Percentiles rank a stretch among this genome's conserved stretches.
These are phyloP conservation scores for Kockiozyma suomiensis DNA, from an alignment of 805 yeast genomes.

Conservation along the genomic window DNA sequence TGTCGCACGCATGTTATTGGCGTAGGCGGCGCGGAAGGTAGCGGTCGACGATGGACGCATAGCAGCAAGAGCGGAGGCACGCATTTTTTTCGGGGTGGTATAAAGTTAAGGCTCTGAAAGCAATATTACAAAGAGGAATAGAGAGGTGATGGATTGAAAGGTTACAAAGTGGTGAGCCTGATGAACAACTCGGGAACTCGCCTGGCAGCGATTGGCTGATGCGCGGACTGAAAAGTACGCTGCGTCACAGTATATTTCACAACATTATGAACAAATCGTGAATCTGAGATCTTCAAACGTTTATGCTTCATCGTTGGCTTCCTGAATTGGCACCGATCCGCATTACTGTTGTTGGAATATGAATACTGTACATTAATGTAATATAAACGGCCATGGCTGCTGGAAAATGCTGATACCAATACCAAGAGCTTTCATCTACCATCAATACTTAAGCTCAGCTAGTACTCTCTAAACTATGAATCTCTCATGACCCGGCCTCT, in stretches of 20 bases:
- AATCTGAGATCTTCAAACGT: background rate
- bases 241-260: background rate
- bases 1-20: slow-evolving; percentile 20
- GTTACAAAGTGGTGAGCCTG: background rate
- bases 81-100: slow-evolving; percentile 11
- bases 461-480: no score
- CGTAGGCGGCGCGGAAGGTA: slow-evolving; percentile 14
- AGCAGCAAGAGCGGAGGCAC: slow-evolving; percentile 16
- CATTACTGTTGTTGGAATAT: background rate
- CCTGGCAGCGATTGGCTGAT: slow-evolving; percentile 5
- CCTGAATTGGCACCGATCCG: background rate
- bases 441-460: background rate
- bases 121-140: background rate
- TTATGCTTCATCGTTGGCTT: background rate
- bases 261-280: background rate
- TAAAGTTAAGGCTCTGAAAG: background rate
- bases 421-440: background rate
- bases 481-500: no score
- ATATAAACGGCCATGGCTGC: no score
- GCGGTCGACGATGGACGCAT: slow-evolving; percentile 23
- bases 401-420: no score
- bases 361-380: background rate
- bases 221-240: slow-evolving; percentile 5
- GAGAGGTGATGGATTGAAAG: background rate
- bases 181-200: slow-evolving; percentile 2